Conservation (phyloP, 108 stramenopile species). For the Mediolabrus comicus region DNA sequence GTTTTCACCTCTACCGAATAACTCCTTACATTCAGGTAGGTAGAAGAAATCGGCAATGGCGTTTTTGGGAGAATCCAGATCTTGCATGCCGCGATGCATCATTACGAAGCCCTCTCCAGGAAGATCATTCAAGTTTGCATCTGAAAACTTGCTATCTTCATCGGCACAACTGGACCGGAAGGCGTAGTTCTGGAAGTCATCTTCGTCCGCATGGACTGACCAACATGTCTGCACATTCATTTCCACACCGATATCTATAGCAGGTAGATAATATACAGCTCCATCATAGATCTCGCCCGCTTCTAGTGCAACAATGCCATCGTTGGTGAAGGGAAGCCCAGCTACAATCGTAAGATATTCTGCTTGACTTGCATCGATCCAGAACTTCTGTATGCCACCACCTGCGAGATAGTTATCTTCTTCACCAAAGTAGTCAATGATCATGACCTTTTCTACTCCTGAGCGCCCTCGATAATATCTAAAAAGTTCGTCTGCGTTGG, state of each 20-base stretch:
- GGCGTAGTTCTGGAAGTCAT: constrained; percentile 32
- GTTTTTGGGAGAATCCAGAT: constrained; percentile 18
- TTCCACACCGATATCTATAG: constrained; percentile 30
- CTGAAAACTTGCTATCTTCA: constrained; percentile 4
- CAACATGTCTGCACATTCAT: constrained; percentile 40
- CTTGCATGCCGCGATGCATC: constrained; percentile 37
- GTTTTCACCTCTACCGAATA: not conserved
- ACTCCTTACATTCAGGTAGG: constrained; percentile 15
- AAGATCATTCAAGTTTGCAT: constrained; percentile 13
- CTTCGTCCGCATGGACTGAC: constrained; percentile 27
- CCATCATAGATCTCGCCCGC: constrained; percentile 26
- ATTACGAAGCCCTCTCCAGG: constrained; percentile 24
- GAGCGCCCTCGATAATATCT: constrained; percentile 3
- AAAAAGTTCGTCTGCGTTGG: constrained; percentile 14
- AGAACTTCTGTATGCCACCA: constrained; percentile 7
- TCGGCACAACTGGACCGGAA: constrained; percentile 5
- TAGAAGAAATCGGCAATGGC: constrained; percentile 6
- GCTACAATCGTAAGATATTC: constrained; percentile 15
- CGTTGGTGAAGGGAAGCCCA: constrained; percentile 37
- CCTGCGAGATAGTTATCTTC: constrained; percentile 11
- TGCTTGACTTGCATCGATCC: constrained; percentile 1
- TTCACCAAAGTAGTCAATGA: not conserved
- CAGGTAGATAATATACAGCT: constrained; percentile 30
- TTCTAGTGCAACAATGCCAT: constrained; percentile 26
- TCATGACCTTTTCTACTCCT: constrained; percentile 16